Evolutionary conservation across 768 basidiomycete genomes (phyloP).

Genomic region (Termitomyces heimii): DNA sequence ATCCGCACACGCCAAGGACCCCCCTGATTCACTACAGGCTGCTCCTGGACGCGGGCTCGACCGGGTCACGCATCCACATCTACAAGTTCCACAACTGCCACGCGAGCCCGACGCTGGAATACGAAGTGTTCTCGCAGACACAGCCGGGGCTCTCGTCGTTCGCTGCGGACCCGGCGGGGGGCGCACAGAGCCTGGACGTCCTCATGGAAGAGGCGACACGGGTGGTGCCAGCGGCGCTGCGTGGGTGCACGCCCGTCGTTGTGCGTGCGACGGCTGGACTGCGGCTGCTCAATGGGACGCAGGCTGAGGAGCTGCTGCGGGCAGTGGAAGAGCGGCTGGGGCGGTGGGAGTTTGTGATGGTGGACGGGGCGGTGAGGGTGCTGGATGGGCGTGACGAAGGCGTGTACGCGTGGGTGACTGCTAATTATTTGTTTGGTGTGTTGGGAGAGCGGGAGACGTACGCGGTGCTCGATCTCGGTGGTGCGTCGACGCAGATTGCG

Average conservation of each 20-base stretch:
- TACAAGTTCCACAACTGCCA: constrained; percentile 97
- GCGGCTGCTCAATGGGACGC: constrained; percentile 54
- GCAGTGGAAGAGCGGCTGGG: constrained; percentile 63
- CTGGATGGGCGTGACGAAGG: constrained; percentile 98
- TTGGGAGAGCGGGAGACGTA: constrained; percentile 41
- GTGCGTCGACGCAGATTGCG: constrained; percentile 96
- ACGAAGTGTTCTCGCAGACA: constrained; percentile 85
- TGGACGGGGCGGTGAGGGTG: constrained; percentile 64
- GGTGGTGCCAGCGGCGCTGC: constrained; percentile 65
- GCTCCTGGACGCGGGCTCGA: constrained; percentile 98
- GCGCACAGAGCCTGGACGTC: constrained; percentile 73
- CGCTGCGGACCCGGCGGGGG: constrained; percentile 48
- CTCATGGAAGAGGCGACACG: constrained; percentile 76
- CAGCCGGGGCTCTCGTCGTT: constrained; percentile 76
- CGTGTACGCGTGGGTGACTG: constrained; percentile 98
- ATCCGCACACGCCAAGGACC: constrained; percentile 39
- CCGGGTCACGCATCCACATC: constrained; percentile 94
- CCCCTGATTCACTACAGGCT: constrained; percentile 86
- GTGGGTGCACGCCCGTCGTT: constrained; percentile 78
- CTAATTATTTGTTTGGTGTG: constrained; percentile 83
- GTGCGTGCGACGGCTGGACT: constrained; percentile 93
- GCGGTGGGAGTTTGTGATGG: constrained; percentile 60
- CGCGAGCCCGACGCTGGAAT: constrained; percentile 73
- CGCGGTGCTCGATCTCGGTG: constrained; percentile 94
- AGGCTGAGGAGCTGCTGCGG: constrained; percentile 66